phyloP scores from a whole-genome alignment of 2,329 filamentous ascomycete species.

The Fusarium albidum region DNA sequence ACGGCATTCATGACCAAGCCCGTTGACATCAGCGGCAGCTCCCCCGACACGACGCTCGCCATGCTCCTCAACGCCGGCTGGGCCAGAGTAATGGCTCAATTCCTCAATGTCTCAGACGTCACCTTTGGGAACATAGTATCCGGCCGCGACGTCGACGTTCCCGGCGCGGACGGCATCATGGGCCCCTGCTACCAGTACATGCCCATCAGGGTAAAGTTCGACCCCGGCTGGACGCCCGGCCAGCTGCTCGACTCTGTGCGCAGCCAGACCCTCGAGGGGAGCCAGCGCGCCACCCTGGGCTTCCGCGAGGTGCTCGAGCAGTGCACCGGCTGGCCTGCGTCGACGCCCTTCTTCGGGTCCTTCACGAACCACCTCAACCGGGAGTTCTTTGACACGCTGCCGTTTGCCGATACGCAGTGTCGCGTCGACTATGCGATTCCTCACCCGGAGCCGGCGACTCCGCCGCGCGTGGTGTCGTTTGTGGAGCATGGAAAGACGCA shows the following conservation, averaged over 20 bases:
- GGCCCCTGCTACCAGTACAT: constrained; percentile 43
- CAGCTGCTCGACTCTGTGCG: constrained; percentile 36
- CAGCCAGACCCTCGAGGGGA: constrained; percentile 35
- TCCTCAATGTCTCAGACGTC: constrained; percentile 32
- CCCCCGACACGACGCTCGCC: constrained; percentile 37
- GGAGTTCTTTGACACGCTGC: constrained; percentile 41
- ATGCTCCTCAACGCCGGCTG: constrained; percentile 41
- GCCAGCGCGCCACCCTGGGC: constrained; percentile 34
- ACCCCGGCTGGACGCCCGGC: constrained; percentile 30
- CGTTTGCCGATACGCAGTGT: constrained; percentile 38
- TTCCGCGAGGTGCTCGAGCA: constrained; percentile 32
- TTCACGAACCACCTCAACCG: constrained; percentile 42
- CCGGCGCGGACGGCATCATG: constrained; percentile 37
- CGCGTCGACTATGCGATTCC: constrained; percentile 40
- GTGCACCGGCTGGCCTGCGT: constrained; percentile 33
- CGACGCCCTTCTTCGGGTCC: constrained; percentile 33
- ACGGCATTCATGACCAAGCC: constrained; percentile 39
- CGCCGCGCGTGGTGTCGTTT: constrained; percentile 39
- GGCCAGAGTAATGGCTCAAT: constrained; percentile 38
- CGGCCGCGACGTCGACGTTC: constrained; percentile 35
- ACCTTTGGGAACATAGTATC: constrained; percentile 41
- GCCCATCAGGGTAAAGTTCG: constrained; percentile 39
- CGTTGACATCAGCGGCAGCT: constrained; percentile 34
- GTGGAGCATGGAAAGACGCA: constrained; percentile 33
- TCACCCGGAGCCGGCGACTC: constrained; percentile 35